Evolutionary conservation across 192 early-diverging fungal genomes (phyloP), one percentile per base, ranked within the genome.

Genomic region (Chytriomyces sp.): DNA sequence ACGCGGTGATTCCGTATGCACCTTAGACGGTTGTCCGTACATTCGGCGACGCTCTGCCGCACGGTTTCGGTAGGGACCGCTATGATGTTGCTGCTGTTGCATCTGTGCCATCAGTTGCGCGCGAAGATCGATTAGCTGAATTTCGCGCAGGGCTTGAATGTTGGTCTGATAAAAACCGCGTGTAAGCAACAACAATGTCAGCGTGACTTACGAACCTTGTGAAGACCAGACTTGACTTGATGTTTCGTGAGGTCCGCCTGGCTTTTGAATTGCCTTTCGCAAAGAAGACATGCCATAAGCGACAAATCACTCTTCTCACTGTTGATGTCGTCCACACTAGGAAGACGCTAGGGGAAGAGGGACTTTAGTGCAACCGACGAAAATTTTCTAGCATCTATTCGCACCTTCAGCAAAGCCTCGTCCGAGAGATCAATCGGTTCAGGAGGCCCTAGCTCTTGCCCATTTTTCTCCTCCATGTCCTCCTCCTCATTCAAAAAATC

Each of bases 31-130:
- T 44, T 88, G 85, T 7, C 83, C 83, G 70, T 80, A 86, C 53
- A 83, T 84, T 54, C 84, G 78, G 40, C 89, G 75, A 36, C 89
- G 76, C 69, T 89, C 85, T 32, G 89, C 89, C 32, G 89, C 89
- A 32, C 89, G 82, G 70, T 90, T 86, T 28, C 86, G 74, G 64
- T 88, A 90, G 1, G 34, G 55, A 12, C 19, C 19, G n/a, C 49
- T 38, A 17, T 19, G n/a, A 19, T n/a, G 12, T 4, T 65, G n/a
- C 36, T 61, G 66, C 32, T 69, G 66, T 31, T 61, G 49, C 17
- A 63, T 66, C 40, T 68, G 40, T 32, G 19, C 38, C 26, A 30
- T 5, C 31, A 63, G 34, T 31, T 58, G 10, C 17, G 59, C 14
- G 5, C 67, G 52, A 6, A 70, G 26, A 44, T 76, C 67, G 32